Evolutionary conservation across 106 monocot species (phyloP).

Genomic region (Apostasia shenzhenica): DNA sequence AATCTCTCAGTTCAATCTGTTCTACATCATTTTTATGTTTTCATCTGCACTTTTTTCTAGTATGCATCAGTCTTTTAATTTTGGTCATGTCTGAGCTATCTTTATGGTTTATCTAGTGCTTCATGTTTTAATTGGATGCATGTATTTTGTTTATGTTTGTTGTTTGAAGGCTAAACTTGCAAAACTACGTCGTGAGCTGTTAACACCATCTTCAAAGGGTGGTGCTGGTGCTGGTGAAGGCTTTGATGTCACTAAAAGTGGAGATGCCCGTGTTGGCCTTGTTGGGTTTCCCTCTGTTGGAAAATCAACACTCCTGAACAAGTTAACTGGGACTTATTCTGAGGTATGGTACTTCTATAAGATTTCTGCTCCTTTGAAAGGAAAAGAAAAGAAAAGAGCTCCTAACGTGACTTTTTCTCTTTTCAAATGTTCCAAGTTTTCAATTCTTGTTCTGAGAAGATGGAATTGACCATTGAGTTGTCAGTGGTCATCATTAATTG

Average conservation of each 20-base stretch:
- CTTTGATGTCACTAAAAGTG: constrained; percentile 99
- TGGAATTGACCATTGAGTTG: too few relatives aligned
- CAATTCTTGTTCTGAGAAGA: too few relatives aligned
- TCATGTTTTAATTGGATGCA: background rate
- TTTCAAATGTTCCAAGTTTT: too few relatives aligned
- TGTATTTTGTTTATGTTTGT: constrained; percentile 8
- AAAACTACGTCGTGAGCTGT: constrained; percentile 80
- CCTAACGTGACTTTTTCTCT: too few relatives aligned
- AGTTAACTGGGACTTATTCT: constrained; percentile 94
- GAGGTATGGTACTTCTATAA: constrained; percentile 42
- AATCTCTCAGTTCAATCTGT: too few relatives aligned
- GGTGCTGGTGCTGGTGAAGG: constrained; percentile 95
- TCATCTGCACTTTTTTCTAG: too few relatives aligned
- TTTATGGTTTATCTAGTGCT: background rate
- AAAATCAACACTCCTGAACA: constrained; percentile 96
- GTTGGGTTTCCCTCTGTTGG: constrained; percentile 99
- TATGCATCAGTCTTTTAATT: too few relatives aligned
- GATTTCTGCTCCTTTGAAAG: background rate
- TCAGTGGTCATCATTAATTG: too few relatives aligned
- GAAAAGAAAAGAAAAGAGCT: too few relatives aligned
- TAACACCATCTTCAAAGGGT: constrained; percentile 77
- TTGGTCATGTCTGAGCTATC: background rate
- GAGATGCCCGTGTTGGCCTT: constrained; percentile 92
- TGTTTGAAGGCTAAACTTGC: constrained; percentile 89
- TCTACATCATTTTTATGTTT: too few relatives aligned